Conservation (phyloP, 2,329 filamentous ascomycete genomes). For the Penicillium sp. region DNA sequence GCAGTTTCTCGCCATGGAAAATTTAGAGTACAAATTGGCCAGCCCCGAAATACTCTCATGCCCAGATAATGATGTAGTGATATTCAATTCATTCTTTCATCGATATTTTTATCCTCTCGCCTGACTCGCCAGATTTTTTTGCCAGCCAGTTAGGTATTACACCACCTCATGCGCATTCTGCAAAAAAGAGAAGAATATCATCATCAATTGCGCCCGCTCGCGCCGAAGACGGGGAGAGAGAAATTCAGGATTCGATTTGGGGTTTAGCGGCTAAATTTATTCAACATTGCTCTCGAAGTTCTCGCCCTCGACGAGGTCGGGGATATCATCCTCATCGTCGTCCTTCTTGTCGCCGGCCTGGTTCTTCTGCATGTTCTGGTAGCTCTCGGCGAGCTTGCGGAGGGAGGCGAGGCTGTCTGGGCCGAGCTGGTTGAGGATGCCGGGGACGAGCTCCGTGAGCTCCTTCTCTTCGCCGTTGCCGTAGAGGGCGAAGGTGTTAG, state of each 20-base stretch:
- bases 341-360: constrained; percentile 77
- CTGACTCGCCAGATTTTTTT: neutral
- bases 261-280: constrained; percentile 56
- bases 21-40: neutral
- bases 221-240: neutral
- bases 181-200: neutral
- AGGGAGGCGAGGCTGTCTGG: constrained; percentile 97
- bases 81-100: neutral
- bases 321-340: constrained; percentile 86
- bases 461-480: constrained; percentile 99
- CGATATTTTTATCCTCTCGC: neutral
- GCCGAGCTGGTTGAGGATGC: constrained; percentile 99
- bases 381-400: constrained; percentile 98
- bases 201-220: neutral
- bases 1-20: neutral
- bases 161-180: neutral
- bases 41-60: neutral
- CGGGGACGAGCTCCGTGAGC: constrained; percentile 97
- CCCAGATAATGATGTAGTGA: neutral
- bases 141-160: neutral
- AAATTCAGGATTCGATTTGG: neutral
- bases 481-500: constrained; percentile 99
- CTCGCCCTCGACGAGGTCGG: constrained; percentile 94
- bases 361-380: constrained; percentile 98
- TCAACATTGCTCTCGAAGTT: constrained; percentile 99